These are phyloP conservation scores for Setomelanomma holmii DNA, from an alignment of 2,329 filamentous ascomycete species.

Conservation along the genomic window DNA sequence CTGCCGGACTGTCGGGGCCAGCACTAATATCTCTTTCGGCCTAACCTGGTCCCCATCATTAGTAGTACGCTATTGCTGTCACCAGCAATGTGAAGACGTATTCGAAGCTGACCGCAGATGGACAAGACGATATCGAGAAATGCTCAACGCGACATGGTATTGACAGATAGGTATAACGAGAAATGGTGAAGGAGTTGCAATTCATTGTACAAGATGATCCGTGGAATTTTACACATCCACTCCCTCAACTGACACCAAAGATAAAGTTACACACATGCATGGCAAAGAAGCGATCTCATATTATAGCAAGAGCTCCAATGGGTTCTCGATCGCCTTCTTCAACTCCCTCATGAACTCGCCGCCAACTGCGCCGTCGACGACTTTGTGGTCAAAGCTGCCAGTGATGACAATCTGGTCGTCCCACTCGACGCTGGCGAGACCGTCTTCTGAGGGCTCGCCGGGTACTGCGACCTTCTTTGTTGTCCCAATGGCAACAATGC, in stretches of 20 bases:
- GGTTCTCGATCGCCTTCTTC: constrained; percentile 98
- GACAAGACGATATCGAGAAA: not conserved
- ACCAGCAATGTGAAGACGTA: too few relatives aligned
- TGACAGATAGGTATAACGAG: not conserved
- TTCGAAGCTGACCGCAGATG: too few relatives aligned
- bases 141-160: not conserved
- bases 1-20: too few relatives aligned
- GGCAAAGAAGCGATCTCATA: too few relatives aligned
- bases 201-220: constrained; percentile 43
- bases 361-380: constrained; percentile 94
- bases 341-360: constrained; percentile 96
- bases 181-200: constrained; percentile 20
- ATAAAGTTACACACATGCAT: constrained; percentile 34
- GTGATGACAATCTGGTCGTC: constrained; percentile 97
- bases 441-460: constrained; percentile 78
- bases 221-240: constrained; percentile 5
- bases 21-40: too few relatives aligned
- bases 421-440: constrained; percentile 77
- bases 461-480: constrained; percentile 94
- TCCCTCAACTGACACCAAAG: constrained; percentile 9
- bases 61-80: not conserved
- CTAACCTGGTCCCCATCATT: too few relatives aligned
- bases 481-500: constrained; percentile 92
- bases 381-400: constrained; percentile 98
- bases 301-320: constrained; percentile 87